These are phyloP conservation scores for Cladosporium cucumerinum DNA, from an alignment of 2,329 filamentous ascomycete genomes.

Conservation along the genomic window DNA sequence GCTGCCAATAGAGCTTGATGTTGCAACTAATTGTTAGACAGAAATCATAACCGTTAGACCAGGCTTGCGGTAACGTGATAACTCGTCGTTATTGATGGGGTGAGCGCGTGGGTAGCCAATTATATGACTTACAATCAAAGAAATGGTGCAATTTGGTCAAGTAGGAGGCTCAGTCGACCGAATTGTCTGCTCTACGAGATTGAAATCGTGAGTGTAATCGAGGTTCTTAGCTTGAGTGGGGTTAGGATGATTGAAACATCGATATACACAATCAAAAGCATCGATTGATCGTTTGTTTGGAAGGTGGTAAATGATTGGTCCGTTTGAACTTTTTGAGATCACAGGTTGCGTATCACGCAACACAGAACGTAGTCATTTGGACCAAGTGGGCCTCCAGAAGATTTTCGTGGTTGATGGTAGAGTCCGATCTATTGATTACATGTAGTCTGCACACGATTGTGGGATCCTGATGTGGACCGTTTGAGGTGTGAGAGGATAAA, in stretches of 20 bases:
- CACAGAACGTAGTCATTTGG: neutral
- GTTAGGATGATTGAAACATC: too few relatives aligned
- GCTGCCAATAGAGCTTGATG: neutral
- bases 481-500: neutral
- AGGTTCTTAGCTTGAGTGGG: neutral
- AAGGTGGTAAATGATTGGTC: neutral
- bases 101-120: rapidly evolving
- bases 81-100: neutral
- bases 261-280: neutral
- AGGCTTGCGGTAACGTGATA: neutral
- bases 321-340: neutral
- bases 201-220: neutral
- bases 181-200: neutral
- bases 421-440: neutral
- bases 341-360: neutral
- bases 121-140: rapidly evolving
- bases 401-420: neutral
- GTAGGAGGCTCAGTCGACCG: neutral
- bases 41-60: neutral
- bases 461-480: neutral
- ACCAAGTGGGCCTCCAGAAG: neutral
- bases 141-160: neutral
- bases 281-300: neutral
- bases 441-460: neutral
- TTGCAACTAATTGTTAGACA: neutral